Evolutionary conservation across 2,329 filamentous ascomycete species (phyloP).

Genomic region (Dactylellina cionopaga): DNA sequence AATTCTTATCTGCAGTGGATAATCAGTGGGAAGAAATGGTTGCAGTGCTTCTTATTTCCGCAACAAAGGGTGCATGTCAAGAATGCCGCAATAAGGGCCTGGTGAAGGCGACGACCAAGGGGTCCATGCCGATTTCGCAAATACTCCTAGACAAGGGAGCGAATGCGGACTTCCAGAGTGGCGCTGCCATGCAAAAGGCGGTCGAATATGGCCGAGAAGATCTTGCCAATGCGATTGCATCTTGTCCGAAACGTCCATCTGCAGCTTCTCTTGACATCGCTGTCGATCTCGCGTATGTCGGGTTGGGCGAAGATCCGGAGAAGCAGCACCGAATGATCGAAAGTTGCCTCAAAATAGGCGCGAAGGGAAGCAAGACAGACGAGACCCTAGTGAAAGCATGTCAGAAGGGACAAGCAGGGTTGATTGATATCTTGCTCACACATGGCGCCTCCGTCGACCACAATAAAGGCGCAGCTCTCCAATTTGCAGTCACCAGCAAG

Average conservation of each 20-base stretch:
- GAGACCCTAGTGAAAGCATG: conserved; percentile 9
- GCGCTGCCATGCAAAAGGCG: conserved; percentile 10
- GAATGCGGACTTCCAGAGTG: conserved; percentile 13
- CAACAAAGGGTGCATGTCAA: neutral
- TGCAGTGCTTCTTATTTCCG: neutral
- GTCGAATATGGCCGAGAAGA: conserved; percentile 11
- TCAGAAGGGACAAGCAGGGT: neutral
- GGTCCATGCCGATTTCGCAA: conserved; percentile 1
- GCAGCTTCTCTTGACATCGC: conserved; percentile 10
- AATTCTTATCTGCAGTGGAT: conserved; percentile 3
- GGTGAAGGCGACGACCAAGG: conserved; percentile 2
- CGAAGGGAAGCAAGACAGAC: conserved; percentile 19
- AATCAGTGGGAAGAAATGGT: conserved; percentile 6
- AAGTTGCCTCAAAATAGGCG: conserved; percentile 12
- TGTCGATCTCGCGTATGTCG: conserved; percentile 10
- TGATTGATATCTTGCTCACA: conserved; percentile 11
- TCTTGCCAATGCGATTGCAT: conserved; percentile 3
- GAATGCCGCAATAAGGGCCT: conserved; percentile 4
- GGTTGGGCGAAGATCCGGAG: neutral
- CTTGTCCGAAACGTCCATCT: conserved; percentile 4
- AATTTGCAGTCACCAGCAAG: conserved; percentile 17
- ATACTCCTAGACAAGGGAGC: conserved; percentile 11
- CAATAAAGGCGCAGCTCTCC: neutral
- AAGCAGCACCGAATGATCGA: conserved; percentile 14
- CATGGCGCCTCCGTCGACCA: conserved; percentile 14